A percentile compares a stretch with the other conserved stretches of the same genome.
These are phyloP conservation scores for Apiotrichum brassicae DNA, from an alignment of 1,284 basidiomycete species.

Conservation along the genomic window DNA sequence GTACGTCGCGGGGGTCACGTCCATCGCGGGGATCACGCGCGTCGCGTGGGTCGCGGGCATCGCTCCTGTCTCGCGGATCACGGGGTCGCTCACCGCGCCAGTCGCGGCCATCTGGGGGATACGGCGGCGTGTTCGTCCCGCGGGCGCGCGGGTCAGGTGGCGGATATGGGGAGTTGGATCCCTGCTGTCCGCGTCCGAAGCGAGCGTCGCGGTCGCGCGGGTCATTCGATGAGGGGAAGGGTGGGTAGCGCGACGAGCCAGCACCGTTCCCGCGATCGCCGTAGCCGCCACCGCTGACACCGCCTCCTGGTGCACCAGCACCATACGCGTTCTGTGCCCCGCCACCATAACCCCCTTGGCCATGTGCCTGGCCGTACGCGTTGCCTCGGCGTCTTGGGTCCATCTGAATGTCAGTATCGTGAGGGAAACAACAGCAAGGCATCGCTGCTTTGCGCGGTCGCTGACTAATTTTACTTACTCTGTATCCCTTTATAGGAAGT, in stretches of 20 bases:
- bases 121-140: constrained; percentile 6
- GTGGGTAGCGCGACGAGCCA: not conserved
- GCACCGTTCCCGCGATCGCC: not conserved
- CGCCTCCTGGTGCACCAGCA: not conserved
- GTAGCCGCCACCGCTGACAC: not conserved
- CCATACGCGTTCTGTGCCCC: not conserved
- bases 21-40: not conserved
- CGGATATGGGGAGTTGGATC: too few species aligned
- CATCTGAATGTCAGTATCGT: too few species aligned
- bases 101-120: not conserved
- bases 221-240: not conserved
- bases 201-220: not conserved
- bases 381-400: constrained; percentile 13
- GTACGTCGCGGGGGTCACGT: constrained; percentile 1
- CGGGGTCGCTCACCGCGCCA: not conserved
- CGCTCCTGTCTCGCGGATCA: constrained; percentile 3
- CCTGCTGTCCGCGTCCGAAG: not conserved
- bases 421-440: too few species aligned
- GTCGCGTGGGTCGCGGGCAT: not conserved
- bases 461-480: too few species aligned
- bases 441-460: too few species aligned
- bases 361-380: not conserved
- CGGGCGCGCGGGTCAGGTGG: constrained; percentile 1
- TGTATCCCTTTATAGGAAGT: too few species aligned
- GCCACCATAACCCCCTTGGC: not conserved